Base-by-base conservation (phyloP, 129 eudicot species). In the Ambrosia artemisiifolia region DNA sequence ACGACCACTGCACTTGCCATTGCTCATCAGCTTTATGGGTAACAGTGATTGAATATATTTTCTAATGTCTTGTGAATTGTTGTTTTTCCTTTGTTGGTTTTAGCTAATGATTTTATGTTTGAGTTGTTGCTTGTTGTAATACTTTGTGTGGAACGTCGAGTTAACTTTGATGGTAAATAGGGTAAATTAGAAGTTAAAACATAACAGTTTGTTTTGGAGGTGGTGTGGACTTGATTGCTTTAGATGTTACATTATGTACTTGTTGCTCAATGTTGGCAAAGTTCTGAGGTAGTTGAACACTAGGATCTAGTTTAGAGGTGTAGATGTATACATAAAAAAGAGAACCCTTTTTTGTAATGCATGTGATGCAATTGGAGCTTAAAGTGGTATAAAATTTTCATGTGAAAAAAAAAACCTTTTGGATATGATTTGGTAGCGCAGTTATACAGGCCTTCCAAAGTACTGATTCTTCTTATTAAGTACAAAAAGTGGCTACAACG, bases 21-120 rank as follows among this genome's bases (percentile, higher is more conserved):
- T 79, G 89, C 91, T 36, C 97, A 90, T 72, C 97, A 94, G 91
- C 98, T 94, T 73, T 94, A 78, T 53, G 97, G 98, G 98, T 93
- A 84, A 34, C 35, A 12, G 3, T 13, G 30, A 8, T 63, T 63
- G 60, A 28, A 9, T 48, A 53, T 24, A 6, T 38, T 42, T 20
- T 38, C 17, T 54, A 24, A 50, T 69, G 44, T 17, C 13, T 55
- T 51, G 40, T 63, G 34, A 62, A 30, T 8, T 8, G 1, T 44
- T 9, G 43, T 2, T 32, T 46, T 46, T 12, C 14, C 4, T 35
- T 48, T 48, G 12, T 55, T 35, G 11, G 34, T 10, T 63, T 36
- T 61, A 36, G 49, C 6, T 24, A 48, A 43, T 67, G 56, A 2
- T 12, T 56, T 62, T 33, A 19, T 38, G 32, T 54, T 59, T 62